Conservation (phyloP, 2,329 filamentous ascomycete species). For the Hypoxylon sp. region DNA sequence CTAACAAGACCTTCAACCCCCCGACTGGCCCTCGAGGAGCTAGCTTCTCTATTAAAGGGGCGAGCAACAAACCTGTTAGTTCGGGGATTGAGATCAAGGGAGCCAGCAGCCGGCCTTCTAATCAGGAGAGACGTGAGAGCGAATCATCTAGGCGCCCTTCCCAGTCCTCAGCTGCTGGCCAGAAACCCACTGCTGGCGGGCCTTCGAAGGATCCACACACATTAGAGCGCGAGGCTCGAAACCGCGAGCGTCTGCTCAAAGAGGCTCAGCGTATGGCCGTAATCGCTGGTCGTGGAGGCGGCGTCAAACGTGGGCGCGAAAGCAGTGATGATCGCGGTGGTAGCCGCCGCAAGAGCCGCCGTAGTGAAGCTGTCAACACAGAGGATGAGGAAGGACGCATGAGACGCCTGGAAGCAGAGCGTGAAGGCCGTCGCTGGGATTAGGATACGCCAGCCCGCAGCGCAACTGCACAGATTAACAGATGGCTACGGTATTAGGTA, state of each 20-base stretch:
- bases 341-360: constrained; percentile 61
- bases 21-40: constrained; percentile 56
- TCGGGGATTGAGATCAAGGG: constrained; percentile 56
- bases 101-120: constrained; percentile 45
- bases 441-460: constrained; percentile 43
- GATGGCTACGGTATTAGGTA: background rate
- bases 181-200: constrained; percentile 38
- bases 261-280: constrained; percentile 75
- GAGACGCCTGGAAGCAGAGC: constrained; percentile 68
- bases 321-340: constrained; percentile 58
- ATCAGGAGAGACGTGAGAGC: constrained; percentile 45
- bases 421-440: constrained; percentile 65
- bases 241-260: constrained; percentile 74
- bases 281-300: constrained; percentile 59
- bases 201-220: constrained; percentile 70
- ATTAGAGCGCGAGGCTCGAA: constrained; percentile 74
- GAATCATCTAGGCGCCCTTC: constrained; percentile 53
- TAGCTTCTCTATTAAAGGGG: constrained; percentile 48
- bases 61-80: constrained; percentile 37
- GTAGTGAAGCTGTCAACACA: constrained; percentile 61
- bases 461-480: constrained; percentile 1
- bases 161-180: constrained; percentile 48
- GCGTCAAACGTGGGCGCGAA: constrained; percentile 62
- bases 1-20: constrained; percentile 57
- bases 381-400: constrained; percentile 65